Conservation (phyloP, 2,329 filamentous ascomycete species). For the Hypoxylon sp. region DNA sequence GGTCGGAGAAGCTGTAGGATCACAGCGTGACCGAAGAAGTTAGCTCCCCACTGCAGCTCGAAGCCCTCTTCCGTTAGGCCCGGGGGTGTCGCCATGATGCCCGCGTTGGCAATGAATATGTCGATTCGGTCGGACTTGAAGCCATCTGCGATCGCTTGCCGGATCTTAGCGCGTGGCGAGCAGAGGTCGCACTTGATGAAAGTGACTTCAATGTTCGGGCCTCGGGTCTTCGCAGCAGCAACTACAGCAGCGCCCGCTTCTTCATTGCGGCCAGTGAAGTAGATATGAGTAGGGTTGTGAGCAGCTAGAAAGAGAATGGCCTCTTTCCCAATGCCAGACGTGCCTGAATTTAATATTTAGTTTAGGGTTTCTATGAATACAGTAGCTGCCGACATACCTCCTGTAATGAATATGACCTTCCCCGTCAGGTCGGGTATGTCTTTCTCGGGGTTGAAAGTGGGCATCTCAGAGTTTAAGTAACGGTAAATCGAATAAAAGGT, state of each 20-base stretch:
- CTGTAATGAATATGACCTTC: background rate
- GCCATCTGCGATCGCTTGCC: constrained; percentile 17
- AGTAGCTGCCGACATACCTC: background rate
- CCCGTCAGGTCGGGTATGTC: background rate
- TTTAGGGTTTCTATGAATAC: background rate
- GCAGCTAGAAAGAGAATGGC: background rate
- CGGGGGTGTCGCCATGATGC: constrained; percentile 53
- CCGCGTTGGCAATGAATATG: constrained; percentile 59
- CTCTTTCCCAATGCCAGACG: background rate
- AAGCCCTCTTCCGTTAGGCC: constrained; percentile 56
- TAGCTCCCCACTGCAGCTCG: constrained; percentile 59
- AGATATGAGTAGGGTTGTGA: background rate
- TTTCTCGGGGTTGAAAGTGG: background rate
- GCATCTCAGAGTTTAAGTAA: background rate
- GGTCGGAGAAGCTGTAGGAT: constrained; percentile 53
- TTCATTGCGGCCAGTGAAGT: background rate
- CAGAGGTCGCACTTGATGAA: constrained; percentile 25
- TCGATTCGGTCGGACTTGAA: constrained; percentile 51
- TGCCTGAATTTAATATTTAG: background rate
- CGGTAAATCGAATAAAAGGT: background rate
- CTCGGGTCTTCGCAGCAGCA: background rate
- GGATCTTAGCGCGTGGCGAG: constrained; percentile 17
- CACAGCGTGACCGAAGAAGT: constrained; percentile 59
- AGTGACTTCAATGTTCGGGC: constrained; percentile 2
- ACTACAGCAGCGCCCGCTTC: background rate